Evolutionary conservation across 345 rosid species (phyloP).

Genomic region (Geranium brycei): DNA sequence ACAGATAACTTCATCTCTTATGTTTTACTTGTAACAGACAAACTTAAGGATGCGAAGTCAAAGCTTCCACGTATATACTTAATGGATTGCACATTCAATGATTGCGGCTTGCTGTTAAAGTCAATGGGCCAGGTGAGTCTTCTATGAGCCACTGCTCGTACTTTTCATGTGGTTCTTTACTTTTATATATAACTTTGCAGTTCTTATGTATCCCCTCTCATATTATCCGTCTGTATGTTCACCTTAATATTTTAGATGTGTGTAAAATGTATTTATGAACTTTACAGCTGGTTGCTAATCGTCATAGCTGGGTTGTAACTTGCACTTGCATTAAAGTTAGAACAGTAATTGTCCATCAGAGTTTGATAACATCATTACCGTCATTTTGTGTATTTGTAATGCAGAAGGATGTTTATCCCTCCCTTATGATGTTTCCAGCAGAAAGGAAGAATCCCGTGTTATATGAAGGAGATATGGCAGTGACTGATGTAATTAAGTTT

Average conservation of each 20-base stretch:
- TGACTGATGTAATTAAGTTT: constrained; percentile 56
- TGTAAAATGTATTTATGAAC: too few species aligned
- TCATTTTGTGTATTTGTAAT: constrained; percentile 2
- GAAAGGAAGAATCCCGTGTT: constrained; percentile 39
- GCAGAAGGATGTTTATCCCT: constrained; percentile 85
- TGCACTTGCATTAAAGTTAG: too few species aligned
- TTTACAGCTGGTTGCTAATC: too few species aligned
- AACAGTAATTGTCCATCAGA: too few species aligned
- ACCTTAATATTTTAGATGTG: too few species aligned
- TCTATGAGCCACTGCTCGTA: constrained; percentile 4
- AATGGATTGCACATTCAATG: constrained; percentile 87
- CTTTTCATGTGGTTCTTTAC: not conserved
- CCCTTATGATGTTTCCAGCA: constrained; percentile 70
- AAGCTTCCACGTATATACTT: constrained; percentile 56
- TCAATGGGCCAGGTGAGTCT: constrained; percentile 48
- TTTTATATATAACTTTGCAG: too few species aligned
- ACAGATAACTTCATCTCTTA: not conserved
- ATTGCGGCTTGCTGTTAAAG: constrained; percentile 64
- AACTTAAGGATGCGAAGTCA: constrained; percentile 14
- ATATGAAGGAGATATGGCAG: constrained; percentile 58
- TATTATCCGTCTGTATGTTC: too few species aligned
- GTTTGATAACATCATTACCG: not conserved
- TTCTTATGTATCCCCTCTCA: not conserved
- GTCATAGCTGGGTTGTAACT: too few species aligned
- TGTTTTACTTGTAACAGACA: constrained; percentile 25